Percentiles rank a stretch among this genome's conserved stretches.
Evolutionary conservation across 1,284 basidiomycete genomes (phyloP).

Genomic region (Melampsora larici-populina): DNA sequence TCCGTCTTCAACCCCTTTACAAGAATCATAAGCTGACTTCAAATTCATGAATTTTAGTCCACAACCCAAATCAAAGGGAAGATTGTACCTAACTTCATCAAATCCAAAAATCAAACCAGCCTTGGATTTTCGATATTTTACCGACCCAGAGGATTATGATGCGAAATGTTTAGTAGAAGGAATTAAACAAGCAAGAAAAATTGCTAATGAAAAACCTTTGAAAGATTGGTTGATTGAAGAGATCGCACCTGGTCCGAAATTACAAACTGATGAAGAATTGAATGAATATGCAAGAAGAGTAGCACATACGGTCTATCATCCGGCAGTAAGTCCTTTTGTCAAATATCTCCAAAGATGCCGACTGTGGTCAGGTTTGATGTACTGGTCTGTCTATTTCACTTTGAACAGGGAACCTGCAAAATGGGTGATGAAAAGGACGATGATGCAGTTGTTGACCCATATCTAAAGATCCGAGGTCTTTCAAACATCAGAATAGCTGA

Average conservation of each 20-base stretch:
- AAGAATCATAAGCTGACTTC: background rate
- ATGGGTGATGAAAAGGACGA: constrained; percentile 52
- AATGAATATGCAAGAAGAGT: constrained; percentile 52
- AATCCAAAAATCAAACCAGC: constrained; percentile 57
- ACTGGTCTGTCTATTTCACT: background rate
- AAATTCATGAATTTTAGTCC: constrained; percentile 28
- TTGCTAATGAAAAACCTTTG: constrained; percentile 58
- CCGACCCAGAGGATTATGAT: constrained; percentile 58
- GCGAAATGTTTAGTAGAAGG: constrained; percentile 58
- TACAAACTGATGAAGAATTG: constrained; percentile 52
- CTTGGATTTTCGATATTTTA: constrained; percentile 60
- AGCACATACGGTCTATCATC: constrained; percentile 54
- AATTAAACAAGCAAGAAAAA: constrained; percentile 59
- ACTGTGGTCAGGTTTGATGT: background rate
- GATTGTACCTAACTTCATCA: constrained; percentile 54
- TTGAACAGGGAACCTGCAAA: constrained; percentile 49
- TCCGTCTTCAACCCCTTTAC: background rate
- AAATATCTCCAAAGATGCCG: constrained; percentile 23
- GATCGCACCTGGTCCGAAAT: constrained; percentile 52
- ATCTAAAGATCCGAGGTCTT: constrained; percentile 50
- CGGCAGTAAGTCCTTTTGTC: constrained; percentile 44
- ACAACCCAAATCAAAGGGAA: constrained; percentile 56
- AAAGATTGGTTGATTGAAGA: constrained; percentile 52
- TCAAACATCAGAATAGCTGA: constrained; percentile 52
- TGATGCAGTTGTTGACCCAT: constrained; percentile 51